Evolutionary conservation across 1,284 basidiomycete species (phyloP).

Genomic region (Cutaneotrichosporon cyanovorans): DNA sequence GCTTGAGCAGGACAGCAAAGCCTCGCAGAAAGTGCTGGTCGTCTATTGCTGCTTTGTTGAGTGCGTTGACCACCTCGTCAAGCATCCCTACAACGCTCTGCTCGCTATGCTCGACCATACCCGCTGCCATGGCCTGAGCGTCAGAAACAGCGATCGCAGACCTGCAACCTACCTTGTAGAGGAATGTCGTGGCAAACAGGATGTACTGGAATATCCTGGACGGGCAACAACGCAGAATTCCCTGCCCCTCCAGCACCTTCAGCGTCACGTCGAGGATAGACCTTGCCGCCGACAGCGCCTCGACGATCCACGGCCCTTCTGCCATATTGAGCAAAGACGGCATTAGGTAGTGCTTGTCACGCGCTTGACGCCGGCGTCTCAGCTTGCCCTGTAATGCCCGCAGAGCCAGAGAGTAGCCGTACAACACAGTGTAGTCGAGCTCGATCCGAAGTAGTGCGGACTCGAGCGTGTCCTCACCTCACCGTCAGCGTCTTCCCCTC

Average conservation of each 20-base stretch:
- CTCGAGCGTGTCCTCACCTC: constrained; percentile 6
- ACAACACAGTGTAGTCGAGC: constrained; percentile 13
- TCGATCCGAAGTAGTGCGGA: constrained; percentile 10
- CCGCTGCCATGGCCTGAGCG: constrained; percentile 7
- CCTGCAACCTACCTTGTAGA: constrained; percentile 11
- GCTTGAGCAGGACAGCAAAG: constrained; percentile 8
- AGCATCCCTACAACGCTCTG: constrained; percentile 4
- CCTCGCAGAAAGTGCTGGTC: constrained; percentile 12
- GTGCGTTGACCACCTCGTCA: constrained; percentile 5
- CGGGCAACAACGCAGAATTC: constrained; percentile 8
- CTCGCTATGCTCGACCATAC: constrained; percentile 13
- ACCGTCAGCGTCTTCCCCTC: background rate
- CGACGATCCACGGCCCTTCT: constrained; percentile 16
- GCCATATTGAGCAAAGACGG: constrained; percentile 14
- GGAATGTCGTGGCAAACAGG: constrained; percentile 14
- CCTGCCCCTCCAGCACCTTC: constrained; percentile 7
- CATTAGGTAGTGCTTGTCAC: constrained; percentile 8
- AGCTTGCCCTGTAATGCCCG: constrained; percentile 14
- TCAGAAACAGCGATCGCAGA: background rate
- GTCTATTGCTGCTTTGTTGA: constrained; percentile 10
- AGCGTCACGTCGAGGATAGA: constrained; percentile 12
- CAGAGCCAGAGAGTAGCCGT: constrained; percentile 10
- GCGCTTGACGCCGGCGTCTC: background rate
- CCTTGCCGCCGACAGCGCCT: constrained; percentile 9
- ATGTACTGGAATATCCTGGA: constrained; percentile 12